Conservation (phyloP, 805 yeast genomes). For the Hanseniaspora valbyensis region DNA sequence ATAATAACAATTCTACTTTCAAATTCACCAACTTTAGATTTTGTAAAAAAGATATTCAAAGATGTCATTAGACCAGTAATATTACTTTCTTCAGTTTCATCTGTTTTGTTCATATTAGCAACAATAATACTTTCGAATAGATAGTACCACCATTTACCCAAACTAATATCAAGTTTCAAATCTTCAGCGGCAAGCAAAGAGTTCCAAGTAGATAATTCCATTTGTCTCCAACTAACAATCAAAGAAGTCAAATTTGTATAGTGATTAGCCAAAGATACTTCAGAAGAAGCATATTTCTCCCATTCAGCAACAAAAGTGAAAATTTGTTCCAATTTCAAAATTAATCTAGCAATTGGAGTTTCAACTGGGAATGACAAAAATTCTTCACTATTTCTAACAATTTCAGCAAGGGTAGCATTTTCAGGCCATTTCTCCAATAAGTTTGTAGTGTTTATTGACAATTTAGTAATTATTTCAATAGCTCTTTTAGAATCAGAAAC, state of each 20-base stretch:
- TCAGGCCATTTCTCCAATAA: constrained; percentile 79
- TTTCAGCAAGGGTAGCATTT: constrained; percentile 72
- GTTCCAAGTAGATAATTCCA: constrained; percentile 82
- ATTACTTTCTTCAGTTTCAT: constrained; percentile 4
- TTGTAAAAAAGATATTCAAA: constrained; percentile 62
- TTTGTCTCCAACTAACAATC: constrained; percentile 81
- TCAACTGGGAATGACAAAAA: constrained; percentile 48
- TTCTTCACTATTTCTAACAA: constrained; percentile 54
- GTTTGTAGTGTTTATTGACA: constrained; percentile 36
- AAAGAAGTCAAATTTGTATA: constrained; percentile 50
- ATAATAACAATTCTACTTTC: constrained; percentile 47
- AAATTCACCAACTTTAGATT: constrained; percentile 69
- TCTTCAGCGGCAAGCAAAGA: constrained; percentile 60
- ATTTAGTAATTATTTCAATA: constrained; percentile 35
- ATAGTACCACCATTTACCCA: constrained; percentile 87
- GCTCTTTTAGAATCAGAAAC: constrained; percentile 53
- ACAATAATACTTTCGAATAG: constrained; percentile 69
- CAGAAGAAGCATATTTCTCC: constrained; percentile 81
- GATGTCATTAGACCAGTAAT: constrained; percentile 37
- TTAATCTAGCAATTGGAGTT: constrained; percentile 64
- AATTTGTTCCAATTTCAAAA: constrained; percentile 78
- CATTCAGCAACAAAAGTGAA: constrained; percentile 77
- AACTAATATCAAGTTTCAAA: constrained; percentile 32
- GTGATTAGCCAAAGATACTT: constrained; percentile 50
- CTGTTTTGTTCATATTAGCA: constrained; percentile 31